These are phyloP conservation scores for Nicotiana undulata DNA, from an alignment of 257 asterid genomes.

Conservation along the genomic window DNA sequence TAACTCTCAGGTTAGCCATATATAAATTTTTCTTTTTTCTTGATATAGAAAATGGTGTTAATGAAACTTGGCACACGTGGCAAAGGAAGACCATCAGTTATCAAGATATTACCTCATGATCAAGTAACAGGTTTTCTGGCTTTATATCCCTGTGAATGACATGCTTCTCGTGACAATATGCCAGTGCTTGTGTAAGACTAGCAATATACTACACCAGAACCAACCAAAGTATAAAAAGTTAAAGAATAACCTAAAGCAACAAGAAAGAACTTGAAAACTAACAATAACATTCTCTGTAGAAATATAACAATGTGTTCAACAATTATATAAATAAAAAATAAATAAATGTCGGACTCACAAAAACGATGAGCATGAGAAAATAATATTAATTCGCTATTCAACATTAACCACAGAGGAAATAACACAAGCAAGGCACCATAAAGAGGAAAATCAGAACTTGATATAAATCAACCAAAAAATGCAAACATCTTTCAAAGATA, in stretches of 20 bases:
- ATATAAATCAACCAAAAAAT: too few species aligned
- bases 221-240: slow-evolving; percentile 8
- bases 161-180: slow-evolving; percentile 80
- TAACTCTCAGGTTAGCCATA: neutral
- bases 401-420: too few species aligned
- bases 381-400: too few species aligned
- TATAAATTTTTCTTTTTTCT: neutral
- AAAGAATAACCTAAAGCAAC: neutral
- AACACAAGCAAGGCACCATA: too few species aligned
- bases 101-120: slow-evolving; percentile 68
- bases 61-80: neutral
- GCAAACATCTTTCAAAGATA: too few species aligned
- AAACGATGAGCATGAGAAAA: too few species aligned
- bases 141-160: slow-evolving; percentile 99
- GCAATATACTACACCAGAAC: slow-evolving; percentile 47
- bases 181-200: slow-evolving; percentile 85
- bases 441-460: too few species aligned
- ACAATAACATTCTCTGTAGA: neutral
- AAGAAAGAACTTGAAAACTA: neutral
- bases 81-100: neutral
- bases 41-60: neutral
- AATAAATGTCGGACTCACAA: too few species aligned
- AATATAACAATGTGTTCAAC: too few species aligned
- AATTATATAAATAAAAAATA: too few species aligned
- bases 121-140: slow-evolving; percentile 91